These are phyloP conservation scores for Phytophthora lateralis DNA, from an alignment of 352 stramenopile genomes.

Conservation along the genomic window DNA sequence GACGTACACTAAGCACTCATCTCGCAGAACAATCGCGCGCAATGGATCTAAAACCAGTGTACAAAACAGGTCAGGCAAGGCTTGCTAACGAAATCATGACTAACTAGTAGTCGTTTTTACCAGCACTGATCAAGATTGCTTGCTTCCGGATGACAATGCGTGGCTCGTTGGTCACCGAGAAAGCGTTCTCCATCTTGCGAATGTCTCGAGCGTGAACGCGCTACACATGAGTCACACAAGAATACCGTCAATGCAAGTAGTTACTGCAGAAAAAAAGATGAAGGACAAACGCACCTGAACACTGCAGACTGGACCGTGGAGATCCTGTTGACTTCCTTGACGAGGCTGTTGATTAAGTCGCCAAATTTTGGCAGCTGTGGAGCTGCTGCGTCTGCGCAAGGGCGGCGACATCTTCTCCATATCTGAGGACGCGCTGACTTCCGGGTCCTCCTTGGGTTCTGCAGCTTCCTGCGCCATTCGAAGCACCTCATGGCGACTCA, in stretches of 20 bases:
- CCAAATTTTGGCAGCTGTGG: conserved; percentile 26
- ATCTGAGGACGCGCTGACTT: conserved; percentile 8
- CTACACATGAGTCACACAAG: conserved; percentile 22
- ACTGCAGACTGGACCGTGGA: conserved; percentile 29
- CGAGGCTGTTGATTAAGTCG: conserved; percentile 24
- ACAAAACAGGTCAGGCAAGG: neutral
- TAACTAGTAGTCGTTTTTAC: conserved; percentile 20
- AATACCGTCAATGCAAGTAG: neutral
- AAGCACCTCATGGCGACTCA: conserved; percentile 64
- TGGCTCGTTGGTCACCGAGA: conserved; percentile 67
- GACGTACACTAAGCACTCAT: conserved; percentile 58
- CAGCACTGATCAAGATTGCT: conserved; percentile 67
- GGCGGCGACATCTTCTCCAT: conserved; percentile 8
- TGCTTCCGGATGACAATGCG: conserved; percentile 69
- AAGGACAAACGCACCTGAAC: conserved; percentile 28
- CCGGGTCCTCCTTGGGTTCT: conserved; percentile 28
- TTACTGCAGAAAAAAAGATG: neutral
- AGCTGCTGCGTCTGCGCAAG: conserved; percentile 30
- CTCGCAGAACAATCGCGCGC: conserved; percentile 56
- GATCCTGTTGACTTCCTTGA: conserved; percentile 21
- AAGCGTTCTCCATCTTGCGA: conserved; percentile 70
- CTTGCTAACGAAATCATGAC: neutral
- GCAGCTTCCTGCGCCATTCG: conserved; percentile 59
- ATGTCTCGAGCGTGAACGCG: conserved; percentile 66
- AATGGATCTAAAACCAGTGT: conserved; percentile 44